Base-by-base conservation (phyloP, 805 yeast species). In the Geotrichum ghanense region DNA sequence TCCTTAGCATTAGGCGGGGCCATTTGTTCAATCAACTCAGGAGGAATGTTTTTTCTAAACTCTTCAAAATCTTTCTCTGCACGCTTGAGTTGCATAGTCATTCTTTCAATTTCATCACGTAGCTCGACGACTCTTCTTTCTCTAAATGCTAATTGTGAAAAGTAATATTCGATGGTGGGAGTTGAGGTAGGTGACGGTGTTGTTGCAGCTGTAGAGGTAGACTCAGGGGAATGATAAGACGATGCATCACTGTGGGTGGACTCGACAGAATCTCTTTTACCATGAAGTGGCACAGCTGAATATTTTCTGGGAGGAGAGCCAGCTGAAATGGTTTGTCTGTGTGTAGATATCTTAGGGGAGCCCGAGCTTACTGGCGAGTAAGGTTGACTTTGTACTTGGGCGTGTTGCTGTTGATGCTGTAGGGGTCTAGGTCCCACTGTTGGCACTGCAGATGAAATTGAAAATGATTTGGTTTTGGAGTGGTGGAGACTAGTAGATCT, bases 61-160 rank as follows among this genome's bases (percentile, higher is more conserved):
- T 48, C 48, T 17, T 51, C 48, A 43, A 66, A 54, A 9, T 66
- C 71, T 5, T 48, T 47, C 48, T 68, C 70, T 10, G 71, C 70
- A 22, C 53, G 57, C 24, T 54, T 51, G 46, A 68, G 58, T 43
- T 62, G 60, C 25, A 47, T 55, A 42, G 52, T 55, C n/a, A 63
- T 50, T 34, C 56, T 49, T 23, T 48, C 46, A 35, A 60, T 42
- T 27, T 57, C 63, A 43, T 57, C 60, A 16, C 58, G 50, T 27
- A 68, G 58, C 45, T 65, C 69, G 20, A 60, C 59, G 7, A 68
- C 68, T 3, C 58, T 59, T 2, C 69, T 58, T 50, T 68, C 69
- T 47, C 64, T 62, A 22, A 62, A 54, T 1, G 72, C 72, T 31
- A 68, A 58, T 42, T 63, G 56, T 22, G 65, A 56, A 44, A 64